These are phyloP conservation scores for Solanum okadae DNA, from an alignment of 257 asterid genomes.

Conservation along the genomic window DNA sequence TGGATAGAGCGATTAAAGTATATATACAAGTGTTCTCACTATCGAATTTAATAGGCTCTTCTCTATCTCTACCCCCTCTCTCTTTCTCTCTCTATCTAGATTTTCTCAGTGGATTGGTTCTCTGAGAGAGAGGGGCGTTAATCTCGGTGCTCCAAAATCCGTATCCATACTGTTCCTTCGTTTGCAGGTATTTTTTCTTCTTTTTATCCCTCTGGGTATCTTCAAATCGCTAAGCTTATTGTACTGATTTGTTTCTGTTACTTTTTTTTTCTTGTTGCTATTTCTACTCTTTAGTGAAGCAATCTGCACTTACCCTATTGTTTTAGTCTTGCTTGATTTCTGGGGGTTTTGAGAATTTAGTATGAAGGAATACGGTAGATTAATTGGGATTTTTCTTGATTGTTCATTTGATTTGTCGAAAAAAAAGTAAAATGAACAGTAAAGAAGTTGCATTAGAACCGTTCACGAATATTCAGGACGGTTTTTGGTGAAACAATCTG, in stretches of 20 bases:
- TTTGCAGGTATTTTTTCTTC: neutral
- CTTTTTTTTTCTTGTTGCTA: neutral
- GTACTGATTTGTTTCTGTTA: neutral
- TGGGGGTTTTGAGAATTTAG: neutral
- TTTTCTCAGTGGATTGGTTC: neutral
- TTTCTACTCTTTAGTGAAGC: neutral
- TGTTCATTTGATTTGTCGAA: neutral
- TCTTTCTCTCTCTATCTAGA: neutral
- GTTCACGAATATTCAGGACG: neutral
- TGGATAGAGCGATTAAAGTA: neutral
- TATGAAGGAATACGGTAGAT: neutral
- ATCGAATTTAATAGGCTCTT: neutral
- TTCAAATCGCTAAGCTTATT: neutral
- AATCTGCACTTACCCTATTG: neutral
- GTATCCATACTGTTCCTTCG: neutral
- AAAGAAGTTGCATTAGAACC: neutral
- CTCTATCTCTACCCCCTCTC: neutral
- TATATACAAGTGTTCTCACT: neutral
- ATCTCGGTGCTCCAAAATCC: neutral
- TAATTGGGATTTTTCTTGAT: neutral
- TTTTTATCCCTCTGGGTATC: neutral
- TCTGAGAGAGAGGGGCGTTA: neutral
- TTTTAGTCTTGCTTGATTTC: neutral
- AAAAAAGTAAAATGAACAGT: neutral
- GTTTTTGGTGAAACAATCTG: neutral